Percentiles rank a stretch among this genome's conserved stretches.
Evolutionary conservation across 192 early-diverging fungal species (phyloP).

Genomic region (Mortierella alpina): DNA sequence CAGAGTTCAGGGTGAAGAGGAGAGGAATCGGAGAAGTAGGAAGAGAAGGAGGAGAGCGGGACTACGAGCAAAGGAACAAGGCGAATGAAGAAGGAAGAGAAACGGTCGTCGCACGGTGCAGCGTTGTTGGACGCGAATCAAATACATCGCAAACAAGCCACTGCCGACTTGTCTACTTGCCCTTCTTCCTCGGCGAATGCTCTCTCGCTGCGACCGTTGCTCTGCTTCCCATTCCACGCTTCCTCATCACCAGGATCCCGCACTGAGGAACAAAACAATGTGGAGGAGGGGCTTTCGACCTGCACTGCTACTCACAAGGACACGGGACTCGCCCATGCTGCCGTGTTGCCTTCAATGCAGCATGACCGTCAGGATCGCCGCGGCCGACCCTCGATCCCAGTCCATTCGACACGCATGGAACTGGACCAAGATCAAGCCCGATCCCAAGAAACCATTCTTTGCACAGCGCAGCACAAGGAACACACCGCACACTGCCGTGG

Average conservation of each 20-base stretch:
- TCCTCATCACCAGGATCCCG: neutral
- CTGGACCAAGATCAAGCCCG: slow-evolving; percentile 52
- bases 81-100: neutral
- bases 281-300: slow-evolving; percentile 46
- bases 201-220: neutral
- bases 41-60: neutral
- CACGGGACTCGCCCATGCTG: slow-evolving; percentile 24
- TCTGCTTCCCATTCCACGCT: neutral
- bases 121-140: neutral
- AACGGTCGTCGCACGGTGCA: neutral
- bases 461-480: slow-evolving; percentile 39
- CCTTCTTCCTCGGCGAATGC: neutral
- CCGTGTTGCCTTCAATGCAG: slow-evolving; percentile 20
- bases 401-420: slow-evolving; percentile 41
- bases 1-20: neutral
- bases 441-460: slow-evolving; percentile 52
- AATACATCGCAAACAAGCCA: too few relatives aligned
- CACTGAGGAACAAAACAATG: slow-evolving; percentile 14
- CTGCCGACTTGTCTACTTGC: neutral
- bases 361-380: neutral
- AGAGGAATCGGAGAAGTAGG: neutral
- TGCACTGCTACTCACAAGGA: slow-evolving; percentile 8
- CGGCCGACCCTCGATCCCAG: neutral
- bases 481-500: slow-evolving; percentile 38
- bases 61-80: slow-evolving; percentile 4